Evolutionary conservation across 192 early-diverging fungal genomes (phyloP).

Genomic region (Phycomyces blakesleeanus): DNA sequence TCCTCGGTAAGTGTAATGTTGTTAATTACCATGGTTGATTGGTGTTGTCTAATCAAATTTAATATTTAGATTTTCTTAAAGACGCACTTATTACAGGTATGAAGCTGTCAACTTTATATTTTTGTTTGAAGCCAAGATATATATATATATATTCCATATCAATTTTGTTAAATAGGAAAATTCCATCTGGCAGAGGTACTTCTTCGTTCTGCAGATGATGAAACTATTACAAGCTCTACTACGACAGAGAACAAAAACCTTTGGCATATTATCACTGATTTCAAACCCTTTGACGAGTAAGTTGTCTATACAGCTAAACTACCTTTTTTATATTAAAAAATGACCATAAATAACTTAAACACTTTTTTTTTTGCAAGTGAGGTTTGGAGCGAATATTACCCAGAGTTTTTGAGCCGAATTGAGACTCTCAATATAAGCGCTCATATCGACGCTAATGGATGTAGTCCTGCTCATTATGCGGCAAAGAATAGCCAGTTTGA

Average conservation of each 20-base stretch:
- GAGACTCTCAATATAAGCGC: slow-evolving; percentile 10
- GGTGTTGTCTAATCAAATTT: background rate
- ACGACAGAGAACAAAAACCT: slow-evolving; percentile 25
- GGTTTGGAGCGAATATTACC: slow-evolving; percentile 43
- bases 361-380: slow-evolving; percentile 6
- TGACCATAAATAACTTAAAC: background rate
- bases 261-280: slow-evolving; percentile 41
- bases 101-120: too few relatives aligned
- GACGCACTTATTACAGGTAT: slow-evolving; percentile 38
- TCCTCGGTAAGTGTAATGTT: slow-evolving; percentile 22
- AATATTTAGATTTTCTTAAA: slow-evolving; percentile 25
- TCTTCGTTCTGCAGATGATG: slow-evolving; percentile 16
- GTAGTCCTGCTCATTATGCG: slow-evolving; percentile 49
- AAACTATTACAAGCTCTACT: slow-evolving; percentile 1
- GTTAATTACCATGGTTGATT: background rate
- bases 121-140: background rate
- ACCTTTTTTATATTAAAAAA: background rate
- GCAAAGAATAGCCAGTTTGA: slow-evolving; percentile 33
- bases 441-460: slow-evolving; percentile 21
- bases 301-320: background rate
- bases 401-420: slow-evolving; percentile 28
- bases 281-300: slow-evolving; percentile 30
- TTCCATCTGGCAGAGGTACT: slow-evolving; percentile 48
- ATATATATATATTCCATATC: too few relatives aligned
- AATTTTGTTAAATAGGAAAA: slow-evolving; percentile 30